These are phyloP conservation scores for Cicer pinnatifidum DNA, from an alignment of 306 rosid genomes.

Conservation along the genomic window DNA sequence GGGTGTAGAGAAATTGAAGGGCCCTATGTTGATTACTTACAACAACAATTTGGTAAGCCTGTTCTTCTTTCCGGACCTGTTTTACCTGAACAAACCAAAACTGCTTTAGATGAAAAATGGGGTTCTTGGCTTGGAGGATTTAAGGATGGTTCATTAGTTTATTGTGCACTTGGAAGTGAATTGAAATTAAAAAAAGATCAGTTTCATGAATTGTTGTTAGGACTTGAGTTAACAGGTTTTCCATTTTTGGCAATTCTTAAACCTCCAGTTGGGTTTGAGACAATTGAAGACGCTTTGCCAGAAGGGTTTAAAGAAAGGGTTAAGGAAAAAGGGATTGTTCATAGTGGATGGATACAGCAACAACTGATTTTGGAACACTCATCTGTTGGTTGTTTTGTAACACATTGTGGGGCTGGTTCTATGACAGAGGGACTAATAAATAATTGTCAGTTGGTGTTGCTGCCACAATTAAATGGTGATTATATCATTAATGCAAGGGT, in stretches of 20 bases:
- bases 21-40: constrained; percentile 40
- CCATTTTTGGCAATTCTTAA: constrained; percentile 46
- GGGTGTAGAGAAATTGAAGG: constrained; percentile 48
- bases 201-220: constrained; percentile 39
- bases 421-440: constrained; percentile 53
- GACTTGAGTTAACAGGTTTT: constrained; percentile 45
- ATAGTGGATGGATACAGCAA: constrained; percentile 67
- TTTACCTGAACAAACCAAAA: constrained; percentile 10
- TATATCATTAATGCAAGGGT: constrained; percentile 49
- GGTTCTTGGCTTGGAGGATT: constrained; percentile 33
- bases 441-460: constrained; percentile 55
- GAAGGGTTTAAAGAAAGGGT: constrained; percentile 39
- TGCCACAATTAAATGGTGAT: constrained; percentile 49
- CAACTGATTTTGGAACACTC: constrained; percentile 55
- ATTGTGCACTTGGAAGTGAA: constrained; percentile 44
- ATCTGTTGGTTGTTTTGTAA: constrained; percentile 68
- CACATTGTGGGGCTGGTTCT: constrained; percentile 70
- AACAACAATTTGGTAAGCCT: constrained; percentile 32
- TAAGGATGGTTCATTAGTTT: constrained; percentile 38
- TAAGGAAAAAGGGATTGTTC: constrained; percentile 36
- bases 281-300: constrained; percentile 34
- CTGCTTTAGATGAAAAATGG: constrained; percentile 45
- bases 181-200: background rate
- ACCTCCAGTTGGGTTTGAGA: constrained; percentile 25
- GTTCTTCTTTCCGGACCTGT: constrained; percentile 48